These are phyloP conservation scores for Prorocentrum cordatum DNA, from an alignment of 169 alveolate species.

Conservation along the genomic window DNA sequence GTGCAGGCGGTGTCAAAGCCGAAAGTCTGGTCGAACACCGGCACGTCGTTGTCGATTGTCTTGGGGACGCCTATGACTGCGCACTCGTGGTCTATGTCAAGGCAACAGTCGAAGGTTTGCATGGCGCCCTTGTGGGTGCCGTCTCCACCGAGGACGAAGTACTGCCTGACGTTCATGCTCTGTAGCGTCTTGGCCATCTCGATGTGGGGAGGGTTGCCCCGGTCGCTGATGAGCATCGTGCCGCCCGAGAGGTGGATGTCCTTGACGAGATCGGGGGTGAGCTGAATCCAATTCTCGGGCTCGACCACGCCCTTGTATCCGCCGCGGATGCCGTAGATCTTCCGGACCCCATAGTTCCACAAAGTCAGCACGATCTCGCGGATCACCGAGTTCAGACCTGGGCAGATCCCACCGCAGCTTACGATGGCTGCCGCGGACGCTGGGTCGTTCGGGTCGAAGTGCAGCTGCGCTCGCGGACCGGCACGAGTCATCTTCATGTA, in stretches of 20 bases:
- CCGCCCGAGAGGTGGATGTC: conserved; percentile 65
- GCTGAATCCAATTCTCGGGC: conserved; percentile 25
- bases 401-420: conserved; percentile 23
- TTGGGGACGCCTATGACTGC: conserved; percentile 67
- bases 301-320: conserved; percentile 40
- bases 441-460: conserved; percentile 63
- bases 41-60: conserved; percentile 74
- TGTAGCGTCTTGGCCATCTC: conserved; percentile 32
- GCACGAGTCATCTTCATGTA: conserved; percentile 63
- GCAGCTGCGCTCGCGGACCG: conserved; percentile 44
- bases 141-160: conserved; percentile 64
- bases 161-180: conserved; percentile 17
- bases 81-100: conserved; percentile 6
- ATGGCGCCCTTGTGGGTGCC: conserved; percentile 52
- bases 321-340: conserved; percentile 40
- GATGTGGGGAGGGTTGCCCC: conserved; percentile 34
- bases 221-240: conserved; percentile 56
- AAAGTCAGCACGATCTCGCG: conserved; percentile 5
- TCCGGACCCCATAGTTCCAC: conserved; percentile 18
- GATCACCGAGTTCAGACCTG: background rate
- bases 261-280: conserved; percentile 6
- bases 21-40: conserved; percentile 75
- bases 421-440: conserved; percentile 55
- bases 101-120: background rate
- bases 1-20: conserved; percentile 68